Evolutionary conservation across 768 basidiomycete genomes (phyloP).

Genomic region (Termitomyces sp.): DNA sequence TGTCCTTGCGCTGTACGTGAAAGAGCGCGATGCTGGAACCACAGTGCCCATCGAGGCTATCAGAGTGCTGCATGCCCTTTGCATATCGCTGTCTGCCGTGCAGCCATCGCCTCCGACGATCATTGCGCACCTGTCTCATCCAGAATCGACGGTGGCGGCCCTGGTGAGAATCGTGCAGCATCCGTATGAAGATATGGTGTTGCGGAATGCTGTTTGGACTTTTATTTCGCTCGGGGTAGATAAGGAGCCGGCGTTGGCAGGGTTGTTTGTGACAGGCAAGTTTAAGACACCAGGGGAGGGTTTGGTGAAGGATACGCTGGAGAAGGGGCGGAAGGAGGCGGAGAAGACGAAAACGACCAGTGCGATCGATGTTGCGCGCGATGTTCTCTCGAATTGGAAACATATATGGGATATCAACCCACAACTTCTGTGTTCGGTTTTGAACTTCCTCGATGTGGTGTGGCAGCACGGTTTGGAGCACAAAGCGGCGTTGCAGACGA

Average conservation of each 20-base stretch:
- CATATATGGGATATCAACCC: slow-evolving; percentile 77
- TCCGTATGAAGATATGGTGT: slow-evolving; percentile 70
- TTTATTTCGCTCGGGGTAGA: slow-evolving; percentile 79
- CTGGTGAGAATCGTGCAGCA: slow-evolving; percentile 72
- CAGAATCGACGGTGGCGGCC: slow-evolving; percentile 62
- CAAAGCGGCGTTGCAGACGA: slow-evolving; percentile 46
- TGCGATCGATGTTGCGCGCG: slow-evolving; percentile 63
- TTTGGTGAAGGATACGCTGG: slow-evolving; percentile 31
- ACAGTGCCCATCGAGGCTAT: slow-evolving; percentile 63
- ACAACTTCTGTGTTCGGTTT: slow-evolving; percentile 63
- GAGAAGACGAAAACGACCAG: slow-evolving; percentile 38
- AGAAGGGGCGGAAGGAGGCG: slow-evolving; percentile 23
- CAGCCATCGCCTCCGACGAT: slow-evolving; percentile 68
- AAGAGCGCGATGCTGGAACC: slow-evolving; percentile 55
- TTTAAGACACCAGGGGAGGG: slow-evolving; percentile 45
- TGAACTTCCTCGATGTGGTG: slow-evolving; percentile 71
- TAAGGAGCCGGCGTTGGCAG: slow-evolving; percentile 81
- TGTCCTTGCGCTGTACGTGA: slow-evolving; percentile 63
- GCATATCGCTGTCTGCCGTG: slow-evolving; percentile 55
- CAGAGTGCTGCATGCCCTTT: slow-evolving; percentile 61
- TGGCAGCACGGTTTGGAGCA: slow-evolving; percentile 83
- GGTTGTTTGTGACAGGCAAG: slow-evolving; percentile 72
- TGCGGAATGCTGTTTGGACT: slow-evolving; percentile 78
- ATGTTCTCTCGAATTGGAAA: slow-evolving; percentile 66
- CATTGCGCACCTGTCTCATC: slow-evolving; percentile 71